These are phyloP conservation scores for Candida sanyaensis DNA, from an alignment of 1,139 yeast species.

Conservation along the genomic window DNA sequence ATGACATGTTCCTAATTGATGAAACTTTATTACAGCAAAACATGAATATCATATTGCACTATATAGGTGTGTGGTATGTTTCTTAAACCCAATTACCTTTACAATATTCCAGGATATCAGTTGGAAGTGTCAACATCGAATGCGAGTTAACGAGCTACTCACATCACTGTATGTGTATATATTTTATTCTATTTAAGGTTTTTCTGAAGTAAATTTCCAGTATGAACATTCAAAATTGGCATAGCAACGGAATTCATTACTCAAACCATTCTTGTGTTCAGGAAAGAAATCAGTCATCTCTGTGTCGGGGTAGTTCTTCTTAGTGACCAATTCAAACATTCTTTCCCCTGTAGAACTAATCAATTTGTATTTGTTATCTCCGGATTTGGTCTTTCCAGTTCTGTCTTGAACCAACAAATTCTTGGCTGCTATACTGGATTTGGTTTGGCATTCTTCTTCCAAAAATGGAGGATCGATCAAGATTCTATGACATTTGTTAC, in stretches of 20 bases:
- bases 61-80: no score
- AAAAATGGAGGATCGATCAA: constrained; percentile 88
- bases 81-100: no score
- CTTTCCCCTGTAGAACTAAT: constrained; percentile 88
- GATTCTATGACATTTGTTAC: constrained; percentile 69
- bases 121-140: no score
- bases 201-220: constrained; percentile 30
- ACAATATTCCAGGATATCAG: no score
- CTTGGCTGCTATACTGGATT: constrained; percentile 70
- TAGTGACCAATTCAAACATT: constrained; percentile 60
- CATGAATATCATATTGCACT: no score
- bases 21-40: no score
- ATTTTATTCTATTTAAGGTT: constrained; percentile 1
- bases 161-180: neutral
- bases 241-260: constrained; percentile 86
- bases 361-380: constrained; percentile 50
- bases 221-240: constrained; percentile 62
- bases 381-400: constrained; percentile 34
- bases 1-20: no score
- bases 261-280: constrained; percentile 79
- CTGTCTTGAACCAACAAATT: constrained; percentile 51
- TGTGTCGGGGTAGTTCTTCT: constrained; percentile 64
- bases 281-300: constrained; percentile 68
- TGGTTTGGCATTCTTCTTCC: constrained; percentile 77
- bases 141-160: no score